These are phyloP conservation scores for Paecilomyces fulvus DNA, from an alignment of 2,329 filamentous ascomycete species.

Conservation along the genomic window DNA sequence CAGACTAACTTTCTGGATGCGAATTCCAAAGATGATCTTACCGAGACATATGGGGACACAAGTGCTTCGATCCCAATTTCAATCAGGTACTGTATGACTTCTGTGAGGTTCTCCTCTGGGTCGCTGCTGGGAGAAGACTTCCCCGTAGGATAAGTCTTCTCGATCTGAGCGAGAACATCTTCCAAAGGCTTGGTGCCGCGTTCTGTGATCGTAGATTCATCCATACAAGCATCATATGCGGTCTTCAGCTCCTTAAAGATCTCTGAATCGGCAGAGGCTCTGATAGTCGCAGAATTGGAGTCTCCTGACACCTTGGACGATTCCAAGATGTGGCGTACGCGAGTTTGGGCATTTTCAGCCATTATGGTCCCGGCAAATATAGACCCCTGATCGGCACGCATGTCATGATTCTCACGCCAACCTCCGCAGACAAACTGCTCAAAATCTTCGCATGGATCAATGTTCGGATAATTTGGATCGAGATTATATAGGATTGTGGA, in stretches of 20 bases:
- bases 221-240: conserved; percentile 58
- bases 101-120: conserved; percentile 22
- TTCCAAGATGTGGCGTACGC: conserved; percentile 57
- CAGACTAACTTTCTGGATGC: background rate
- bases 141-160: conserved; percentile 35
- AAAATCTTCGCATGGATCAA: conserved; percentile 64
- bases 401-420: conserved; percentile 56
- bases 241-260: conserved; percentile 61
- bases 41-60: conserved; percentile 22
- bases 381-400: conserved; percentile 55
- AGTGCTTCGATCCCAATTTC: conserved; percentile 29
- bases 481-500: conserved; percentile 56
- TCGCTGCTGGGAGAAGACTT: conserved; percentile 16
- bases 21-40: conserved; percentile 12
- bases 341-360: conserved; percentile 50
- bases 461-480: conserved; percentile 51
- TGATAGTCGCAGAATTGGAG: conserved; percentile 20
- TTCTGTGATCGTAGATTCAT: conserved; percentile 50
- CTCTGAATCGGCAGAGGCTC: conserved; percentile 10
- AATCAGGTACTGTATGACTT: conserved; percentile 28
- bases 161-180: conserved; percentile 47
- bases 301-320: conserved; percentile 33
- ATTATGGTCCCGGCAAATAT: conserved; percentile 55
- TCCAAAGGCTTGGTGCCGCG: conserved; percentile 50
- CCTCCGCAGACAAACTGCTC: conserved; percentile 60